Conservation (phyloP, 371 early-diverging fungal species). For the Apophysomyces trapeziformis region DNA sequence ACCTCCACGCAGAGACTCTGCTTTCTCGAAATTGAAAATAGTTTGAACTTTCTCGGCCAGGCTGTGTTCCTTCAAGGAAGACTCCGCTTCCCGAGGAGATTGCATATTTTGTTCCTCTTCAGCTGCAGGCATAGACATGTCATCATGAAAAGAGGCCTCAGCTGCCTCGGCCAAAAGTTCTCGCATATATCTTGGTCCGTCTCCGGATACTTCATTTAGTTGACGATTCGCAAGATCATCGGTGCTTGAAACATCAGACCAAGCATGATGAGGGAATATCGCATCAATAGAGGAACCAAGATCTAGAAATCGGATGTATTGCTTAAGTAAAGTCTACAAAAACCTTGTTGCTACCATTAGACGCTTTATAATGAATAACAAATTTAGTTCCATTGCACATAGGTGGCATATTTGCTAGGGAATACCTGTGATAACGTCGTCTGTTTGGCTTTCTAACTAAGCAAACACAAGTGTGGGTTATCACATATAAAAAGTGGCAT, state of each 20-base stretch:
- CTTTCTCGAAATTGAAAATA: slow-evolving; percentile 61
- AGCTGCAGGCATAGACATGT: slow-evolving; percentile 1
- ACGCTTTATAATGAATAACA: neutral
- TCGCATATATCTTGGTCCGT: slow-evolving; percentile 29
- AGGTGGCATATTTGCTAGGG: neutral
- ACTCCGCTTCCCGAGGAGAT: slow-evolving; percentile 3
- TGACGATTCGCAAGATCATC: slow-evolving; percentile 6
- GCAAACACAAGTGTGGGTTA: neutral
- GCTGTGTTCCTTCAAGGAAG: slow-evolving; percentile 31
- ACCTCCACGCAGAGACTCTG: slow-evolving; percentile 63
- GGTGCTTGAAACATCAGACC: slow-evolving; percentile 19
- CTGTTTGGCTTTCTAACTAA: slow-evolving; percentile 18
- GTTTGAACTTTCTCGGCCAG: slow-evolving; percentile 62
- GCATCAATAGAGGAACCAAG: slow-evolving; percentile 25
- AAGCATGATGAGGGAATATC: slow-evolving; percentile 18
- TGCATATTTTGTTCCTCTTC: neutral
- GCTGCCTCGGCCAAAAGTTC: slow-evolving; percentile 49
- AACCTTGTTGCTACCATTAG: neutral
- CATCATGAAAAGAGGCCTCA: slow-evolving; percentile 22
- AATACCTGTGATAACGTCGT: slow-evolving; percentile 10
- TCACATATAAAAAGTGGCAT: neutral
- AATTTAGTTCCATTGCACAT: neutral
- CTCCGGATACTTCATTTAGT: slow-evolving; percentile 2
- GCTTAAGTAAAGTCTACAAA: neutral
- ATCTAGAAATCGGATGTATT: slow-evolving; percentile 11